A percentile compares a stretch with the other conserved stretches of the same genome.
Evolutionary conservation across 2,329 filamentous ascomycete genomes (phyloP).

Genomic region (Cytospora paraplurivora): DNA sequence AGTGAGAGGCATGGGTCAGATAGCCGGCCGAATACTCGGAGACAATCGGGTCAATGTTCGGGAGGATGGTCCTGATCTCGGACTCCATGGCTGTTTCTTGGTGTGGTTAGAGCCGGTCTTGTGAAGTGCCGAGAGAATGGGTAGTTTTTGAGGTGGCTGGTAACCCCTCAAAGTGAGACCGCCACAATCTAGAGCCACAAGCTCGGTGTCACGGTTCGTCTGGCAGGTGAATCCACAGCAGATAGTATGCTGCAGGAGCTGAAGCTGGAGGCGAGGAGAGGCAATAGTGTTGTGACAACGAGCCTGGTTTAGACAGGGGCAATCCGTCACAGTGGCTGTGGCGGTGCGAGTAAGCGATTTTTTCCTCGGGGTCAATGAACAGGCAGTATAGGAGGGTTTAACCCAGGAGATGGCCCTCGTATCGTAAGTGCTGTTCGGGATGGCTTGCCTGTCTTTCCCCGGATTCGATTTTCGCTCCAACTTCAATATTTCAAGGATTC

Average conservation of each 20-base stretch:
- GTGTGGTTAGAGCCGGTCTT: not conserved
- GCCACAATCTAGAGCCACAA: conserved; percentile 8
- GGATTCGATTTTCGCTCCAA: not conserved
- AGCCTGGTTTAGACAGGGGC: conserved; percentile 1
- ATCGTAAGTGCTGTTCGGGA: conserved; percentile 15
- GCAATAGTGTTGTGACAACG: not conserved
- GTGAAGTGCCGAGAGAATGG: not conserved
- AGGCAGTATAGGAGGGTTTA: not conserved
- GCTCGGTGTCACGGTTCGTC: conserved; percentile 7
- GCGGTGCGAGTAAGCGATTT: not conserved
- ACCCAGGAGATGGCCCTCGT: conserved; percentile 8
- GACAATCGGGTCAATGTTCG: conserved; percentile 83
- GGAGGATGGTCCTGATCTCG: conserved; percentile 81
- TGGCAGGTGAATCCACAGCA: too few relatives aligned
- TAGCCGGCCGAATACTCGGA: conserved; percentile 95
- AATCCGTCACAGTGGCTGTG: not conserved
- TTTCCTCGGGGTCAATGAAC: too few relatives aligned
- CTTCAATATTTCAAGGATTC: conserved; percentile 15
- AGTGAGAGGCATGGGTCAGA: conserved; percentile 86
- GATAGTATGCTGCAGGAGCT: not conserved
- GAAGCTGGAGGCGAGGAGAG: not conserved
- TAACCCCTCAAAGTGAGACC: conserved; percentile 11
- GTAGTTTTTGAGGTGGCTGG: conserved; percentile 8
- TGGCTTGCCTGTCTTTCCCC: not conserved
- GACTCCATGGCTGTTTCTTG: conserved; percentile 66